Evolutionary conservation across 2,329 filamentous ascomycete genomes (phyloP).

Genomic region (Pseudophaeomoniella oleicola): DNA sequence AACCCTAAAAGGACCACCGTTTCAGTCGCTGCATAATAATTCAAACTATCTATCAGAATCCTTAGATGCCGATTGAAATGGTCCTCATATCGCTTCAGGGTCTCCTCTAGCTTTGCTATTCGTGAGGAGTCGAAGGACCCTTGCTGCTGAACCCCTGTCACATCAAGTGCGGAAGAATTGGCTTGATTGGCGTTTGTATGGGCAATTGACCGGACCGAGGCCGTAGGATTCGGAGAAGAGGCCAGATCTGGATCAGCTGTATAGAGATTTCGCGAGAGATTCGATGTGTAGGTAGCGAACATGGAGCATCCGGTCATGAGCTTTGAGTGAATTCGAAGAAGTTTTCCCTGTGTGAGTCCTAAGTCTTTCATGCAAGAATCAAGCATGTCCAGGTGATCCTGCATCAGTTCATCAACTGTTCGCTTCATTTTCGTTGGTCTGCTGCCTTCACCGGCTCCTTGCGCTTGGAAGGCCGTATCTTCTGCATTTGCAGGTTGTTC

Average conservation of each 20-base stretch:
- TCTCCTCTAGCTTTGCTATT: slow-evolving; percentile 68
- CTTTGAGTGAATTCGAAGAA: slow-evolving; percentile 90
- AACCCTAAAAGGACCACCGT: slow-evolving; percentile 86
- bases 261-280: slow-evolving; percentile 70
- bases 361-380: slow-evolving; percentile 97
- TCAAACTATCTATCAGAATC: slow-evolving; percentile 83
- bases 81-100: slow-evolving; percentile 78
- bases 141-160: no score
- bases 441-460: slow-evolving; percentile 17
- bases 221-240: slow-evolving; percentile 6
- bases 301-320: slow-evolving; percentile 91
- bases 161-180: slow-evolving; percentile 7
- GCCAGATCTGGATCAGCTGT: slow-evolving; percentile 69
- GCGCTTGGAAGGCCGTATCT: slow-evolving; percentile 19
- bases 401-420: slow-evolving; percentile 96
- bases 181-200: slow-evolving; percentile 6
- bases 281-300: slow-evolving; percentile 81
- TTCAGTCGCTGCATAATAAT: slow-evolving; percentile 94
- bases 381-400: slow-evolving; percentile 95
- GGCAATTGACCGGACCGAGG: slow-evolving; percentile 8
- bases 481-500: slow-evolving; percentile 15
- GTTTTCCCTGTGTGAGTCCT: slow-evolving; percentile 94
- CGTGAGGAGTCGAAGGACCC: slow-evolving; percentile 42
- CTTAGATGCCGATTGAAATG: slow-evolving; percentile 88
- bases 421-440: slow-evolving; percentile 40